Conservation (phyloP, 2,329 filamentous ascomycete species). For the Tricladium varicosporioides region DNA sequence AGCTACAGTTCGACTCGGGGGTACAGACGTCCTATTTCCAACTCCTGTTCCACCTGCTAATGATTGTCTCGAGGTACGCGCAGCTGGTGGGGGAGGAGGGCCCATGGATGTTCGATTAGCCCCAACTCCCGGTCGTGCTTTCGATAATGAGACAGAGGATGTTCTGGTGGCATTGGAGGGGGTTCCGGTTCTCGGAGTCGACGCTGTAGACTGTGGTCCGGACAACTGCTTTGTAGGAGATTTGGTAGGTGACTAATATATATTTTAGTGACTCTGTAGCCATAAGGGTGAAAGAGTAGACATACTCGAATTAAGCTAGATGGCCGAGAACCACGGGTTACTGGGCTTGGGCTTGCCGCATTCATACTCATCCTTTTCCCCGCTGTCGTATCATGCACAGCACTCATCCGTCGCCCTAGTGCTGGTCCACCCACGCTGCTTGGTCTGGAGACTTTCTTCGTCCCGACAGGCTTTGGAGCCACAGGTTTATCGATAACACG, state of each 20-base stretch:
- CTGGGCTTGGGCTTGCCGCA: slow-evolving; percentile 70
- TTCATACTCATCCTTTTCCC: slow-evolving; percentile 68
- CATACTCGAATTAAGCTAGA: slow-evolving; percentile 57
- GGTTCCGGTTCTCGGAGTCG: slow-evolving; percentile 62
- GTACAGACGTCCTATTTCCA: slow-evolving; percentile 28
- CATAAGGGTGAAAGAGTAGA: slow-evolving; percentile 10
- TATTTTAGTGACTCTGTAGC: background rate
- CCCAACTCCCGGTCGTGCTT: slow-evolving; percentile 54
- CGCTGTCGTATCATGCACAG: slow-evolving; percentile 50
- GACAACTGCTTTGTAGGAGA: slow-evolving; percentile 74
- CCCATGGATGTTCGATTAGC: slow-evolving; percentile 64
- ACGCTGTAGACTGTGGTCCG: slow-evolving; percentile 52
- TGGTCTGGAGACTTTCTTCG: slow-evolving; percentile 39
- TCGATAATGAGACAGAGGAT: slow-evolving; percentile 40
- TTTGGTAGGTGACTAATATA: slow-evolving; percentile 66
- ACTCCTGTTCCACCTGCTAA: slow-evolving; percentile 35
- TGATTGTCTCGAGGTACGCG: slow-evolving; percentile 39
- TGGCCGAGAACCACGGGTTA: slow-evolving; percentile 52
- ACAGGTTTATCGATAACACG: slow-evolving; percentile 53
- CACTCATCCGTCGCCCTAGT: slow-evolving; percentile 40
- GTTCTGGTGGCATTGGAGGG: slow-evolving; percentile 51
- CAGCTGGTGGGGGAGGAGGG: slow-evolving; percentile 47
- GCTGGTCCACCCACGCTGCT: slow-evolving; percentile 42
- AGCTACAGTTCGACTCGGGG: slow-evolving; percentile 18
- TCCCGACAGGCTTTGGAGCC: slow-evolving; percentile 33